These are phyloP conservation scores for Neurospora sp. DNA, from an alignment of 495 filamentous ascomycete genomes.

Conservation along the genomic window DNA sequence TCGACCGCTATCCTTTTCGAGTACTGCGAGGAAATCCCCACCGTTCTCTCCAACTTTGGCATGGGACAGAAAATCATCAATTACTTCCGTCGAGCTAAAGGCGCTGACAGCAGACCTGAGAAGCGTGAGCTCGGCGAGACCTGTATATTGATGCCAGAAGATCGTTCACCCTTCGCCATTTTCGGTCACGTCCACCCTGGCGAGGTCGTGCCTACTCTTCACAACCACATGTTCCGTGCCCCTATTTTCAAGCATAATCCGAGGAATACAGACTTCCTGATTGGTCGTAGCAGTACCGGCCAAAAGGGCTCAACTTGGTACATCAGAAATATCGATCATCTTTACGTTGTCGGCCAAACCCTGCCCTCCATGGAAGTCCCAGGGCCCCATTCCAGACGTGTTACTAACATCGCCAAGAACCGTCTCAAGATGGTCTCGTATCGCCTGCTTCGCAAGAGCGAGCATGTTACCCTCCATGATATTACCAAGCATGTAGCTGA, in stretches of 20 bases:
- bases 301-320: constrained; percentile 64
- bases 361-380: constrained; percentile 88
- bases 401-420: constrained; percentile 90
- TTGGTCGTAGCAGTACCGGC: constrained; percentile 68
- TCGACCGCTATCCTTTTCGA: constrained; percentile 79
- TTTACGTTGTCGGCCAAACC: constrained; percentile 83
- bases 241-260: constrained; percentile 82
- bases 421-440: constrained; percentile 92
- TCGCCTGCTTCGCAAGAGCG: constrained; percentile 66
- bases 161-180: constrained; percentile 89
- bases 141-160: constrained; percentile 75
- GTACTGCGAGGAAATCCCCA: constrained; percentile 90
- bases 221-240: constrained; percentile 91
- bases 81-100: constrained; percentile 83
- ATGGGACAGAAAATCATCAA: constrained; percentile 95
- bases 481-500: constrained; percentile 84
- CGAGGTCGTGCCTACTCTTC: constrained; percentile 76
- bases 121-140: constrained; percentile 67
- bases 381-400: constrained; percentile 82
- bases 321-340: constrained; percentile 76
- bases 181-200: constrained; percentile 90
- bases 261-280: constrained; percentile 76
- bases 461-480: constrained; percentile 60
- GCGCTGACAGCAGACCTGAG: constrained; percentile 50
- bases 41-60: constrained; percentile 85